phyloP scores from a whole-genome alignment of 2,329 filamentous ascomycete species.

The Didymella pinodella region DNA sequence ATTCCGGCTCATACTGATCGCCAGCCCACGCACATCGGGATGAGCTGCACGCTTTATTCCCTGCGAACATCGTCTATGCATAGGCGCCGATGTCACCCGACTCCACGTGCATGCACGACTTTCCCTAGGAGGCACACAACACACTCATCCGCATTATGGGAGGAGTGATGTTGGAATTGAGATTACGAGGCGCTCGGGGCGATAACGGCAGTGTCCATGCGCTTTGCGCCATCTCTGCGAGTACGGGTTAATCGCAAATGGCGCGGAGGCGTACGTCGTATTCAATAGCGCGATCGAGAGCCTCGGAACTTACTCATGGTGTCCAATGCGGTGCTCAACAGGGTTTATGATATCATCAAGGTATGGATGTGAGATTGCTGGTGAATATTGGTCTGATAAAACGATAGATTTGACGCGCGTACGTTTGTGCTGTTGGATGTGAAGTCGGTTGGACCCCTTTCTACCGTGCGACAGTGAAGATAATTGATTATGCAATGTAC shows the following conservation, averaged over 20 bases:
- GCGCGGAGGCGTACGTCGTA: slow-evolving; percentile 1
- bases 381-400: neutral
- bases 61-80: neutral
- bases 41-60: neutral
- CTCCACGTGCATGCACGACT: neutral
- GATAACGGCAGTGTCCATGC: neutral
- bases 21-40: neutral
- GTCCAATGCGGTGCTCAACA: neutral
- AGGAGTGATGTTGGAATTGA: neutral
- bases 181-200: neutral
- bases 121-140: neutral
- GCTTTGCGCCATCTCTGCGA: slow-evolving; percentile 1
- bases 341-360: neutral
- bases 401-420: slow-evolving; percentile 1
- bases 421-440: neutral
- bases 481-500: slow-evolving; percentile 4
- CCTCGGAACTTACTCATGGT: slow-evolving; percentile 9
- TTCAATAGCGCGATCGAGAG: slow-evolving; percentile 10
- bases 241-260: too few relatives aligned
- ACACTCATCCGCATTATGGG: neutral
- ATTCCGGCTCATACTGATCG: slow-evolving; percentile 4
- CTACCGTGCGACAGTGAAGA: slow-evolving; percentile 2
- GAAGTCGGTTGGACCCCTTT: neutral
- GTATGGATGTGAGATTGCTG: too few relatives aligned
- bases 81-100: neutral